phyloP scores from a whole-genome alignment of 2,329 filamentous ascomycete genomes.

The Aspergillus amoenus region DNA sequence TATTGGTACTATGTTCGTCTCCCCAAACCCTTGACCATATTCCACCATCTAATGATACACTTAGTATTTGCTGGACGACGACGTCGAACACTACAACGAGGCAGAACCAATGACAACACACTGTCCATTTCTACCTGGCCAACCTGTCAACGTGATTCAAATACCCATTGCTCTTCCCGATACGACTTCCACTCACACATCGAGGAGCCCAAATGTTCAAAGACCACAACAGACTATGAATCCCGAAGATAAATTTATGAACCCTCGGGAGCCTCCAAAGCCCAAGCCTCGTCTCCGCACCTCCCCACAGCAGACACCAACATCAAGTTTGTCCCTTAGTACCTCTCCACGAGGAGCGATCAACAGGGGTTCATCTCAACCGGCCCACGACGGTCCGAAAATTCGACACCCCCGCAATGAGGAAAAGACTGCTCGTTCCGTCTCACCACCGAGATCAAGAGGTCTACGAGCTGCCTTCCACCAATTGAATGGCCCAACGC shows the following conservation, averaged over 20 bases:
- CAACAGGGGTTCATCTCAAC: slow-evolving; percentile 35
- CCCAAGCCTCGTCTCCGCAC: slow-evolving; percentile 49
- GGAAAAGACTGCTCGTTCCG: slow-evolving; percentile 34
- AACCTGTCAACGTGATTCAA: slow-evolving; percentile 79
- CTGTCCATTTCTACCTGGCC: slow-evolving; percentile 85
- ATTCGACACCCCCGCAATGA: slow-evolving; percentile 18
- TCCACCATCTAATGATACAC: slow-evolving; percentile 24
- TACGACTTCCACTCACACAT: slow-evolving; percentile 50
- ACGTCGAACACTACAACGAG: slow-evolving; percentile 73
- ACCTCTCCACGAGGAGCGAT: slow-evolving; percentile 27
- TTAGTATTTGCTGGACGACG: slow-evolving; percentile 80
- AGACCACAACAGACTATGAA: slow-evolving; percentile 70
- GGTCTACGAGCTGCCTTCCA: slow-evolving; percentile 40
- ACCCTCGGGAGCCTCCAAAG: slow-evolving; percentile 61
- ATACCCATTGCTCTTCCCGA: slow-evolving; percentile 68
- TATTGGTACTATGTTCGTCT: slow-evolving; percentile 91
- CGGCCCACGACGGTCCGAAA: slow-evolving; percentile 26
- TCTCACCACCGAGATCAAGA: slow-evolving; percentile 37
- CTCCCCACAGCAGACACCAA: slow-evolving; percentile 35
- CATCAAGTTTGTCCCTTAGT: slow-evolving; percentile 27
- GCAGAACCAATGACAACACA: slow-evolving; percentile 70
- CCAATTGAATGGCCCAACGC: slow-evolving; percentile 31
- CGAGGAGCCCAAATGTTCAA: slow-evolving; percentile 63
- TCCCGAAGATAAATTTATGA: slow-evolving; percentile 71
- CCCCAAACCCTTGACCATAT: neutral